Evolutionary conservation across 2,329 filamentous ascomycete genomes (phyloP).

Genomic region (Hypoxylon sp.): DNA sequence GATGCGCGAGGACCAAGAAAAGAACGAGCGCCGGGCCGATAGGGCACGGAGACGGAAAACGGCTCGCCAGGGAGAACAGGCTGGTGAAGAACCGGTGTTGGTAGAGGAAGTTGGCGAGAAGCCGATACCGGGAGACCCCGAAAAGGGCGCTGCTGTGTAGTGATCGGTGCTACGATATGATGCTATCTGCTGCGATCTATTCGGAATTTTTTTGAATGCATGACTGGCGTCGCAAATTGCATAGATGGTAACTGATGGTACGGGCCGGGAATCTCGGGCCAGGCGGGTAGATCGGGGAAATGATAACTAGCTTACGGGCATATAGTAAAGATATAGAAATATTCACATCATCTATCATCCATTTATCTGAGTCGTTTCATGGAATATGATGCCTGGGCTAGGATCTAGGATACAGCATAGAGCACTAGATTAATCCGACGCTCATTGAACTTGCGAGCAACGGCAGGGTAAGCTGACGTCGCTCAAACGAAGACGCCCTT

Average conservation of each 20-base stretch:
- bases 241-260: slow-evolving; percentile 5
- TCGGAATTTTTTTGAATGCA: neutral
- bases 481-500: neutral
- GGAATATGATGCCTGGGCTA: neutral
- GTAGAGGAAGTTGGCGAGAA: slow-evolving; percentile 23
- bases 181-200: neutral
- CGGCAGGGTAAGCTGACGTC: neutral
- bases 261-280: neutral
- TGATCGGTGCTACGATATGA: neutral
- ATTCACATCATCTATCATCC: neutral
- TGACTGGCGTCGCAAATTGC: neutral
- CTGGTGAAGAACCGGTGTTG: neutral
- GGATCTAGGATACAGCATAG: neutral
- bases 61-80: slow-evolving; percentile 26
- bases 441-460: neutral
- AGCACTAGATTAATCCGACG: neutral
- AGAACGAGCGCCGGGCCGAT: slow-evolving; percentile 55
- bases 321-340: neutral
- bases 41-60: slow-evolving; percentile 50
- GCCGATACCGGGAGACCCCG: slow-evolving; percentile 9
- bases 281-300: neutral
- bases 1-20: slow-evolving; percentile 63
- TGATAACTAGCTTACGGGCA: neutral
- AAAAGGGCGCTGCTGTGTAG: slow-evolving; percentile 31
- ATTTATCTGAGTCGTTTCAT: neutral